These are phyloP conservation scores for Flaveria bidentis DNA, from an alignment of 129 eudicot genomes.

Conservation along the genomic window DNA sequence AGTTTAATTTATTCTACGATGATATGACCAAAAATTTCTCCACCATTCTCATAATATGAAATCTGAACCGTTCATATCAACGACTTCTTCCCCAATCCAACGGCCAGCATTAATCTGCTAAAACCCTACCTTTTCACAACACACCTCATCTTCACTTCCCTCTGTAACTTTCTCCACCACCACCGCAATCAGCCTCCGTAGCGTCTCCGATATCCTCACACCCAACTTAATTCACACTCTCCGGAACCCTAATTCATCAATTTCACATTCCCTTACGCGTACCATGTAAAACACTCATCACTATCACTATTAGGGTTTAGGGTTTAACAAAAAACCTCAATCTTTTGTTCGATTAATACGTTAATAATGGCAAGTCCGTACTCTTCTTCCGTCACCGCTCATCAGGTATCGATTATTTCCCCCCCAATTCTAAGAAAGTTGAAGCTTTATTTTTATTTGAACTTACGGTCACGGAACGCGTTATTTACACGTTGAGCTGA, in stretches of 20 bases:
- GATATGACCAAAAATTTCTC: no score
- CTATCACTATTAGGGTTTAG: slow-evolving; percentile 20
- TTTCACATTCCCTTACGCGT: neutral
- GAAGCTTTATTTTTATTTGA: no score
- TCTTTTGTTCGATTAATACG: slow-evolving; percentile 24
- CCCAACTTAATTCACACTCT: neutral
- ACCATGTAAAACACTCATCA: slow-evolving; percentile 5
- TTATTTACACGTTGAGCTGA: neutral
- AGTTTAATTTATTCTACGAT: no score
- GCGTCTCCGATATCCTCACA: neutral
- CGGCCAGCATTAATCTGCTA: slow-evolving; percentile 22
- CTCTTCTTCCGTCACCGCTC: slow-evolving; percentile 55
- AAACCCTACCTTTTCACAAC: slow-evolving; percentile 26
- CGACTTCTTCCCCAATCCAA: slow-evolving; percentile 18
- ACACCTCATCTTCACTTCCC: slow-evolving; percentile 34
- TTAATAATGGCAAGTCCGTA: slow-evolving; percentile 69
- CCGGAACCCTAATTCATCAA: neutral
- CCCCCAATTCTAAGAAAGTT: neutral
- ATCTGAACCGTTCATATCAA: no score
- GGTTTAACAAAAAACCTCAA: neutral
- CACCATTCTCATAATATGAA: no score
- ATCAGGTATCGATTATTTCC: slow-evolving; percentile 51
- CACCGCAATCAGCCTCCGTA: neutral
- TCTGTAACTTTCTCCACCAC: slow-evolving; percentile 20
- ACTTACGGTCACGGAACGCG: no score